phyloP scores from a whole-genome alignment of 805 yeast genomes.

The Yamadazyma tumulicola region DNA sequence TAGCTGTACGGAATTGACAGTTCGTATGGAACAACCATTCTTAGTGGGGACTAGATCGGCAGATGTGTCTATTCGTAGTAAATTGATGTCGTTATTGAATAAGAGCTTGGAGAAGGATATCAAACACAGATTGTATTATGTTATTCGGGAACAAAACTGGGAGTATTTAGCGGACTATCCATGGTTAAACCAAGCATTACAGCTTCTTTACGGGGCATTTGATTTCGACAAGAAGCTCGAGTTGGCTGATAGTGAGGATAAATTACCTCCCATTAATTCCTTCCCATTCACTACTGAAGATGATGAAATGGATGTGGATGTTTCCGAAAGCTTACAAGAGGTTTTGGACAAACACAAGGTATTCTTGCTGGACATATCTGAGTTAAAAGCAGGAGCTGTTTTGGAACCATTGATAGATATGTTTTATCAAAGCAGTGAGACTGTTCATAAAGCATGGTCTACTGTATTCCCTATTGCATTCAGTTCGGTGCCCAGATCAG shows the following conservation, averaged over 20 bases:
- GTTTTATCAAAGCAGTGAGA: constrained; percentile 75
- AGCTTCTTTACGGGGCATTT: constrained; percentile 76
- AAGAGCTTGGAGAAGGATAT: constrained; percentile 75
- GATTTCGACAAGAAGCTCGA: constrained; percentile 47
- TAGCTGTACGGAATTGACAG: constrained; percentile 83
- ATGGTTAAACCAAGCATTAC: constrained; percentile 93
- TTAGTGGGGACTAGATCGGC: constrained; percentile 86
- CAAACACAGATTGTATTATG: constrained; percentile 75
- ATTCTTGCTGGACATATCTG: constrained; percentile 28
- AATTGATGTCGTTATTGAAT: constrained; percentile 75
- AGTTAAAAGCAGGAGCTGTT: constrained; percentile 53
- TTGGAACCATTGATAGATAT: constrained; percentile 72
- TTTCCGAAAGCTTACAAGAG: constrained; percentile 15
- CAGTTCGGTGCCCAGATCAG: constrained; percentile 69
- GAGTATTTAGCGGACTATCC: constrained; percentile 88
- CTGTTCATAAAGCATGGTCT: constrained; percentile 82
- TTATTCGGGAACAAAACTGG: constrained; percentile 96
- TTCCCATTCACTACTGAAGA: constrained; percentile 29
- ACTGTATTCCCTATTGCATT: constrained; percentile 79
- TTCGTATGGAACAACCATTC: constrained; percentile 94
- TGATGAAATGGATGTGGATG: constrained; percentile 28
- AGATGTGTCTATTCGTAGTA: constrained; percentile 69
- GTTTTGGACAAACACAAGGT: constrained; percentile 25
- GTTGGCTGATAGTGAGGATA: constrained; percentile 47
- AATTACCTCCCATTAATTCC: constrained; percentile 50